These are phyloP conservation scores for Incumbomyces delicatus DNA, from an alignment of 2,329 filamentous ascomycete genomes.

Conservation along the genomic window DNA sequence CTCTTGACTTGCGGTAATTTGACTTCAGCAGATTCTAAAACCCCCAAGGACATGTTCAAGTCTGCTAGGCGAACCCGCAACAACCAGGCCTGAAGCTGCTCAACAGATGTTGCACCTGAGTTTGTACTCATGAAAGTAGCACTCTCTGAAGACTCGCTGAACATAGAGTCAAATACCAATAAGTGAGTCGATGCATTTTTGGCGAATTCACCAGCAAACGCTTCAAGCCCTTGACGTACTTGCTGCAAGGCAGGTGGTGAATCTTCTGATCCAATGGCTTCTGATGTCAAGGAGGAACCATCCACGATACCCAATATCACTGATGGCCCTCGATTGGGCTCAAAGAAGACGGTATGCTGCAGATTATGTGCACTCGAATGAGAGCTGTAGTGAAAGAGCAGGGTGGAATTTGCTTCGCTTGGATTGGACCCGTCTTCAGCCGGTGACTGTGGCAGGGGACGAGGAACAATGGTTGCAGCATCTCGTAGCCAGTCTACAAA, in stretches of 20 bases:
- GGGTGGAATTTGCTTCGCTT: slow-evolving; percentile 76
- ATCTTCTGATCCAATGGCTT: slow-evolving; percentile 48
- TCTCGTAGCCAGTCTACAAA: slow-evolving; percentile 70
- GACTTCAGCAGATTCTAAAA: neutral
- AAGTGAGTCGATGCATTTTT: neutral
- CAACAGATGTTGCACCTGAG: neutral
- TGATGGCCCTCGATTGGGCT: slow-evolving; percentile 76
- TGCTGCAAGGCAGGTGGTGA: neutral
- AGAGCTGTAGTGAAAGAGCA: slow-evolving; percentile 62
- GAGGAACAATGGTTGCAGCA: slow-evolving; percentile 34
- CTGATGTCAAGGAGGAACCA: slow-evolving; percentile 34
- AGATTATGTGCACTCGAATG: slow-evolving; percentile 64
- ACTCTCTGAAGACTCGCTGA: neutral
- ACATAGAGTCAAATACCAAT: neutral
- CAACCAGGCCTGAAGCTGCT: neutral
- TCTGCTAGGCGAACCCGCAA: neutral
- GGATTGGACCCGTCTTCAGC: slow-evolving; percentile 49
- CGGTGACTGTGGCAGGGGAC: neutral
- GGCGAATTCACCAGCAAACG: neutral
- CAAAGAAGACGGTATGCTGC: slow-evolving; percentile 62
- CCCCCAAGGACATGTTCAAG: neutral
- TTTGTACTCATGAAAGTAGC: neutral
- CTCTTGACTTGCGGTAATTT: neutral
- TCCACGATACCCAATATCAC: slow-evolving; percentile 79
- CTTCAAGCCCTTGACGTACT: neutral